Evolutionary conservation across 148 eudicot genomes (phyloP).

Genomic region (Simmondsia chinensis): DNA sequence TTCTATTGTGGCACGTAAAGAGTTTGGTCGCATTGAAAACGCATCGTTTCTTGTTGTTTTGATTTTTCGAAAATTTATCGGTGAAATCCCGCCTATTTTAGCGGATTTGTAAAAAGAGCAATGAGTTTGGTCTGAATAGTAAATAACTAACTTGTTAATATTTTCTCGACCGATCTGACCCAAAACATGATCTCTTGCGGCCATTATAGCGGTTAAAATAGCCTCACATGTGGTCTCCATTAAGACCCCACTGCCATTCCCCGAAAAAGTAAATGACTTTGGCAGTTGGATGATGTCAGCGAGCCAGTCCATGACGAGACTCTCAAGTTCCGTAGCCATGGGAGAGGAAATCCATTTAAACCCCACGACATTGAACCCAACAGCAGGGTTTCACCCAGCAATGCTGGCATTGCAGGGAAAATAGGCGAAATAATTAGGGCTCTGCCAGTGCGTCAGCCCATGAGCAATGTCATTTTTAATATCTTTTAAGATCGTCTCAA

Average conservation of each 20-base stretch:
- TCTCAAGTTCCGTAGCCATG: too few relatives aligned
- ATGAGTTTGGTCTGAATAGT: conserved; percentile 28
- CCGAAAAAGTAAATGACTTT: too few relatives aligned
- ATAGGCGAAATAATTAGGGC: conserved; percentile 17
- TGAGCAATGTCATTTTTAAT: conserved; percentile 10
- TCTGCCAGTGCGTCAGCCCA: conserved; percentile 16
- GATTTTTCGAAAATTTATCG: conserved; percentile 18
- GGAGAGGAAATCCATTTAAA: too few relatives aligned
- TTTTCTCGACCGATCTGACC: conserved; percentile 7
- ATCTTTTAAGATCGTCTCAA: conserved; percentile 13
- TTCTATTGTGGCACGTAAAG: too few relatives aligned
- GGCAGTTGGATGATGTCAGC: too few relatives aligned
- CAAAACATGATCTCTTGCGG: conserved; percentile 15
- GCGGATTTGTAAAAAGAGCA: too few relatives aligned
- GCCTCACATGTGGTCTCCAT: too few relatives aligned
- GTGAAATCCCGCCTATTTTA: conserved; percentile 21
- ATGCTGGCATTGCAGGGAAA: conserved; percentile 15
- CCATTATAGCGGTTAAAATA: conserved; percentile 9
- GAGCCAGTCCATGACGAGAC: too few relatives aligned
- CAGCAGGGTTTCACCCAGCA: conserved; percentile 13
- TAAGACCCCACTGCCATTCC: too few relatives aligned
- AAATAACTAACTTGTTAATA: conserved; percentile 22
- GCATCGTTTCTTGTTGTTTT: conserved; percentile 5
- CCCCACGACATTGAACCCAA: conserved; percentile 12
- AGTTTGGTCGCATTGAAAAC: too few relatives aligned